Evolutionary conservation across 208 protist species (phyloP).

Genomic region (Wallacemonas collosoma): DNA sequence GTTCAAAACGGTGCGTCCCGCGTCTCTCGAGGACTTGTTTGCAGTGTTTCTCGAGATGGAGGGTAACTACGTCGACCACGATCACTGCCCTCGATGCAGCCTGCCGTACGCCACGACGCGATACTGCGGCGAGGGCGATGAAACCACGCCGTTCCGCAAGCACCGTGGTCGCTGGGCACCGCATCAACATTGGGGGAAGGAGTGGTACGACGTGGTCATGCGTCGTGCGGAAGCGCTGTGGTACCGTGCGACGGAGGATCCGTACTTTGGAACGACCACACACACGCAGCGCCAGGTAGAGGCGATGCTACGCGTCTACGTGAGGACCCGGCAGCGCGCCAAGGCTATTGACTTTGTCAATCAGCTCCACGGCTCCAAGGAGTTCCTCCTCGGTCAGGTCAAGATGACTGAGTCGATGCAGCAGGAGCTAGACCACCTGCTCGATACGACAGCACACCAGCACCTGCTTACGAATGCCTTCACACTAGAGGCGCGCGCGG

Average conservation of each 20-base stretch:
- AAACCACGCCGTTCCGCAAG: slow-evolving; percentile 77
- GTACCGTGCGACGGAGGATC: slow-evolving; percentile 87
- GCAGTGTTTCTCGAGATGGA: slow-evolving; percentile 93
- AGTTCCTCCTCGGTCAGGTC: slow-evolving; percentile 67
- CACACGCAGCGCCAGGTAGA: slow-evolving; percentile 89
- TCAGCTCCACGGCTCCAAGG: slow-evolving; percentile 68
- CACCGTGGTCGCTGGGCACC: slow-evolving; percentile 86
- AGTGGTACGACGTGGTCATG: slow-evolving; percentile 88
- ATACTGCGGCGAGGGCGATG: slow-evolving; percentile 86
- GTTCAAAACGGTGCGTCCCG: slow-evolving; percentile 60
- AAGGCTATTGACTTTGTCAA: slow-evolving; percentile 87
- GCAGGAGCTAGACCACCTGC: slow-evolving; percentile 51
- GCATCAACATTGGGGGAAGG: slow-evolving; percentile 82
- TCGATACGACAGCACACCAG: slow-evolving; percentile 81
- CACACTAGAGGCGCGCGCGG: slow-evolving; percentile 46
- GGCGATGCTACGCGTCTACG: slow-evolving; percentile 75
- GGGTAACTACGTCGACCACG: slow-evolving; percentile 81
- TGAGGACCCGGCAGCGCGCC: slow-evolving; percentile 72
- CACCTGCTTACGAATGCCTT: slow-evolving; percentile 89
- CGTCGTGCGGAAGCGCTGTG: slow-evolving; percentile 89
- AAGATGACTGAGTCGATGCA: slow-evolving; percentile 69
- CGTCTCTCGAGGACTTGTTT: slow-evolving; percentile 76
- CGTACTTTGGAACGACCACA: slow-evolving; percentile 70
- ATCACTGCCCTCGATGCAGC: slow-evolving; percentile 88
- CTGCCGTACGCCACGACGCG: slow-evolving; percentile 79